Evolutionary conservation across 805 yeast genomes (phyloP).

Genomic region (Candida nanaspora): DNA sequence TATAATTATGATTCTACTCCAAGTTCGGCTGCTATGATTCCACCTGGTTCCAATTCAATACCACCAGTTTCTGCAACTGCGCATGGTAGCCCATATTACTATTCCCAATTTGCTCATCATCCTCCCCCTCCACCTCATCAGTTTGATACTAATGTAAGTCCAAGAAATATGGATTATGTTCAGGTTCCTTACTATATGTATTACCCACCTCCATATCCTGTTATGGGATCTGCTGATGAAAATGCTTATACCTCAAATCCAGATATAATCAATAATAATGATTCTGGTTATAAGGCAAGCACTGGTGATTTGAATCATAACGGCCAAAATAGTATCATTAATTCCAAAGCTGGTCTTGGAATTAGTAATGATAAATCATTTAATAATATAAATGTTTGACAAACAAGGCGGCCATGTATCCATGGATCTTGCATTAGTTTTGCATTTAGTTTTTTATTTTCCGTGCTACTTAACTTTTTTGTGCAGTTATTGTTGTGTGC

Average conservation of each 20-base stretch:
- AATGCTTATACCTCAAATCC: neutral
- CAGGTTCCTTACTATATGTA: slow-evolving; percentile 26
- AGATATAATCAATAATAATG: neutral
- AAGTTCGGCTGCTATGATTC: neutral
- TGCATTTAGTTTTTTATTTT: too few relatives aligned
- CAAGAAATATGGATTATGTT: slow-evolving; percentile 7
- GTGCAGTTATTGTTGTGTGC: too few relatives aligned
- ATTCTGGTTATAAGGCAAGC: too few relatives aligned
- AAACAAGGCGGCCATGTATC: too few relatives aligned
- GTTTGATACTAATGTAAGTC: slow-evolving; percentile 12
- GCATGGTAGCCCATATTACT: neutral
- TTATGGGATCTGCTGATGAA: neutral
- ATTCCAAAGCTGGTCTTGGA: too few relatives aligned
- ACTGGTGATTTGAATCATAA: too few relatives aligned
- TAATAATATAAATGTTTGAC: too few relatives aligned
- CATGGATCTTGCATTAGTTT: too few relatives aligned
- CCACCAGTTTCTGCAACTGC: neutral
- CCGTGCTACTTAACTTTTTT: too few relatives aligned
- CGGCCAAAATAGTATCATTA: too few relatives aligned
- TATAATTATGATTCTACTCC: slow-evolving; percentile 5
- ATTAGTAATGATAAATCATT: too few relatives aligned
- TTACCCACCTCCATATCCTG: slow-evolving; percentile 16
- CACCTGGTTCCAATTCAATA: slow-evolving; percentile 4
- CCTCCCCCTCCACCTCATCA: neutral
- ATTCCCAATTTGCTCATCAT: neutral